These are phyloP conservation scores for Wickerhamiella pararugosa DNA, from an alignment of 1,139 yeast genomes.

Conservation along the genomic window DNA sequence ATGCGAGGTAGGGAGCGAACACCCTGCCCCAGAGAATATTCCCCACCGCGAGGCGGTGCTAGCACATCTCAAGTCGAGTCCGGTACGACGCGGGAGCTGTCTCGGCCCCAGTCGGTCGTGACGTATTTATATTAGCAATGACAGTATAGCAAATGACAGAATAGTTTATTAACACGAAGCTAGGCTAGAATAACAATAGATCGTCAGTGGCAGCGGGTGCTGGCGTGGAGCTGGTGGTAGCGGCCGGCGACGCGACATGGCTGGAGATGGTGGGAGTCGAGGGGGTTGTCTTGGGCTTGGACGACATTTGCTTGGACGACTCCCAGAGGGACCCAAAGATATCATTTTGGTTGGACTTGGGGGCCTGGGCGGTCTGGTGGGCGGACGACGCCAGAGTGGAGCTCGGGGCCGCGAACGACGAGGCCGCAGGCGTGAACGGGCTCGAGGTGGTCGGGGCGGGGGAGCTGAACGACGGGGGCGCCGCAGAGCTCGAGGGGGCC, in stretches of 20 bases:
- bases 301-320: slow-evolving; percentile 31
- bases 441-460: not conserved
- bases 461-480: not conserved
- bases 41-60: slow-evolving; percentile 21
- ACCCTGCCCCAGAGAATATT: slow-evolving; percentile 30
- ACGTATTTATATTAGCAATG: not conserved
- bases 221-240: slow-evolving; percentile 12
- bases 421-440: not conserved
- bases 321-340: slow-evolving; percentile 75
- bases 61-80: slow-evolving; percentile 12
- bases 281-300: slow-evolving; percentile 27
- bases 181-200: slow-evolving; percentile 15
- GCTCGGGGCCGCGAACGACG: not conserved
- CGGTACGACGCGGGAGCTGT: slow-evolving; percentile 16
- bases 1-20: slow-evolving; percentile 26
- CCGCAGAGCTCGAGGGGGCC: slow-evolving; percentile 9
- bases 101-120: slow-evolving; percentile 6
- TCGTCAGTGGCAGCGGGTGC: slow-evolving; percentile 16
- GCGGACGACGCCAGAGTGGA: slow-evolving; percentile 11
- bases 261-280: not conserved
- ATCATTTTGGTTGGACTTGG: slow-evolving; percentile 28
- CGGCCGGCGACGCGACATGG: slow-evolving; percentile 10
- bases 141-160: not conserved
- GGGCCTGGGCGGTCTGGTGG: slow-evolving; percentile 16
- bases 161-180: not conserved